Evolutionary conservation across 768 basidiomycete species (phyloP).

Genomic region (Termitomyces sp.): DNA sequence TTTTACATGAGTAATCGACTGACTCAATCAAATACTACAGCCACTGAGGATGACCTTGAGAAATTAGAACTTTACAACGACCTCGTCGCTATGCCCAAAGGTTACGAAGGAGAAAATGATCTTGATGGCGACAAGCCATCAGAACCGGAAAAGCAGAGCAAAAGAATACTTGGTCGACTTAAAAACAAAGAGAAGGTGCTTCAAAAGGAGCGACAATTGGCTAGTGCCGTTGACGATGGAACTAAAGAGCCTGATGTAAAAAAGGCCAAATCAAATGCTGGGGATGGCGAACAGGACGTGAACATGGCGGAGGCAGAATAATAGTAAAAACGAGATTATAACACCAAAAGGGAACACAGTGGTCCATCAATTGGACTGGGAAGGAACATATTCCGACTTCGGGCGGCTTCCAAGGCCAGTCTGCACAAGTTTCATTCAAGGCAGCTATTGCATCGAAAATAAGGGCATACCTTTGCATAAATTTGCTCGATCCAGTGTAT

Average conservation of each 20-base stretch:
- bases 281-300: conserved; percentile 15
- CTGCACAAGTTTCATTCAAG: conserved; percentile 7
- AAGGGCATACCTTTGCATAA: conserved; percentile 40
- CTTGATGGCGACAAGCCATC: conserved; percentile 25
- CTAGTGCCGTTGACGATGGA: conserved; percentile 8
- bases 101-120: conserved; percentile 39
- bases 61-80: conserved; percentile 54
- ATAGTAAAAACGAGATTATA: background rate
- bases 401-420: conserved; percentile 23
- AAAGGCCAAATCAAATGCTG: conserved; percentile 27
- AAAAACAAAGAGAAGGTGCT: conserved; percentile 47
- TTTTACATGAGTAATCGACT: background rate
- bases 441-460: background rate
- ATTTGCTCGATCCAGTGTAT: conserved; percentile 56
- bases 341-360: background rate
- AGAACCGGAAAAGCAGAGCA: conserved; percentile 27
- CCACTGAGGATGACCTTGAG: conserved; percentile 42
- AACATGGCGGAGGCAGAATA: conserved; percentile 12
- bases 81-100: conserved; percentile 43
- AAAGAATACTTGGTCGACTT: conserved; percentile 42
- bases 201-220: conserved; percentile 23
- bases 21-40: conserved; percentile 24
- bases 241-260: conserved; percentile 31
- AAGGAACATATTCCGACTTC: conserved; percentile 17
- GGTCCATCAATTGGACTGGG: background rate